Base-by-base conservation (phyloP, 23 red algal species). In the Cyanidioschyzon merolae region DNA sequence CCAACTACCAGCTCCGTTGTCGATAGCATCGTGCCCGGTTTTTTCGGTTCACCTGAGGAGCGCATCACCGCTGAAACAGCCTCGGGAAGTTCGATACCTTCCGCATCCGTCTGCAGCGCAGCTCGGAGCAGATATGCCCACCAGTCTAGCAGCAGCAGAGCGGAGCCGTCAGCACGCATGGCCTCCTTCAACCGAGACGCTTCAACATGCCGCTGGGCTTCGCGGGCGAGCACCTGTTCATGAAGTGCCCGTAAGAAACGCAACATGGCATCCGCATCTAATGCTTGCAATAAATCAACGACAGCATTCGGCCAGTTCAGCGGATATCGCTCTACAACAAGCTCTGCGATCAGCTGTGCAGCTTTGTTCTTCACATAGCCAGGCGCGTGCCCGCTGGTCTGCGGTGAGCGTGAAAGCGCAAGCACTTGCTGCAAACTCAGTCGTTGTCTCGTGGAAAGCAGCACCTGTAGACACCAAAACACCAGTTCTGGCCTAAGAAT, bases 391-490 rank as follows among this genome's bases (percentile, higher is more conserved):
- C 63, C 63, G 12, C 16, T 35, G 2, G 32, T 35, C n/a, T 35
- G 21, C 63, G 63, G 63, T 27, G 63, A 71, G 63, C n/a, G n/a
- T 7, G 2, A 71, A 17, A 71, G 63, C 30, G n/a, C n/a, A 3
- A 15, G 63, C 63, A 71, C n/a, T 71, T 35, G 63, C 12, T 15
- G 12, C 7, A 35, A 35, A 71, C n/a, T 32, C n/a, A 71, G 63
- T 71, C 63, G 63, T 3, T 71, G n/a, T 7, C n/a, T 15, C 2
- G 12, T 7, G 16, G n/a, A 32, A 27, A 35, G 7, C n/a, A 71
- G 12, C 63, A 71, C 63, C 29, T 71, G 63, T 35, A 71, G 63
- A 71, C 63, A 71, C 63, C 63, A 71, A 35, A 71, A 71, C 63
- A 35, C 63, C 16, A 71, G n/a, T 32, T 71, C 63, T 3, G 63